Evolutionary conservation across 495 filamentous ascomycete species (phyloP).

Genomic region (Aspergillus sclerotioniger): DNA sequence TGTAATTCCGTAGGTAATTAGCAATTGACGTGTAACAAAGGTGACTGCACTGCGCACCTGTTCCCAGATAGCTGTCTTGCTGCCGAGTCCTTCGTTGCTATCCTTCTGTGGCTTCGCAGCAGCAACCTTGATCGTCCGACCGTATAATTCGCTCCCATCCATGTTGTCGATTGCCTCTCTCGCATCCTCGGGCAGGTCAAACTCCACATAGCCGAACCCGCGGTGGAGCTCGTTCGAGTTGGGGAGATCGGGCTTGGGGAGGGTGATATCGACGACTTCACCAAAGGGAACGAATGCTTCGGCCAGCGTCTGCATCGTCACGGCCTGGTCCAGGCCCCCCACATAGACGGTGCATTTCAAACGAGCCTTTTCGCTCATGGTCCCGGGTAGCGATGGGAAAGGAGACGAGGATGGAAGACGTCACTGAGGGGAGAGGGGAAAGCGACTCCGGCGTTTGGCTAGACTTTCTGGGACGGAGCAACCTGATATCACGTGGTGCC

Average conservation of each 20-base stretch:
- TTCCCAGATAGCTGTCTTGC: constrained; percentile 96
- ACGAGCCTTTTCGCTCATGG: constrained; percentile 77
- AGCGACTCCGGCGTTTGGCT: constrained; percentile 4
- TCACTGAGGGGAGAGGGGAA: not conserved
- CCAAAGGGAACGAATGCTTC: constrained; percentile 96
- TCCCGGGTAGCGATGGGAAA: constrained; percentile 20
- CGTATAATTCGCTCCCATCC: constrained; percentile 96
- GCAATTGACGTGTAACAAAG: not conserved
- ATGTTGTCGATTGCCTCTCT: constrained; percentile 98
- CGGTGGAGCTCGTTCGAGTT: constrained; percentile 72
- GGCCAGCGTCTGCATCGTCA: constrained; percentile 70
- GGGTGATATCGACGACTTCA: constrained; percentile 82
- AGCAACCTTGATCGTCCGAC: constrained; percentile 85
- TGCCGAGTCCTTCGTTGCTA: constrained; percentile 77
- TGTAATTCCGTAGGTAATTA: constrained; percentile 40
- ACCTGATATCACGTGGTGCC: constrained; percentile 44
- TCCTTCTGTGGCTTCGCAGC: constrained; percentile 92
- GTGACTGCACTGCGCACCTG: constrained; percentile 60
- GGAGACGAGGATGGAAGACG: not conserved
- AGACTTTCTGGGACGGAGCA: constrained; percentile 11
- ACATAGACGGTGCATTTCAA: constrained; percentile 87
- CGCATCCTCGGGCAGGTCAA: constrained; percentile 79
- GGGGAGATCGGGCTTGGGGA: constrained; percentile 80
- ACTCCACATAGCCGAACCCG: constrained; percentile 97
- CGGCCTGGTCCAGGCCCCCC: constrained; percentile 78